Conservation (phyloP, 2,329 filamentous ascomycete species). For the Aspergillus ochraceoroseus region DNA sequence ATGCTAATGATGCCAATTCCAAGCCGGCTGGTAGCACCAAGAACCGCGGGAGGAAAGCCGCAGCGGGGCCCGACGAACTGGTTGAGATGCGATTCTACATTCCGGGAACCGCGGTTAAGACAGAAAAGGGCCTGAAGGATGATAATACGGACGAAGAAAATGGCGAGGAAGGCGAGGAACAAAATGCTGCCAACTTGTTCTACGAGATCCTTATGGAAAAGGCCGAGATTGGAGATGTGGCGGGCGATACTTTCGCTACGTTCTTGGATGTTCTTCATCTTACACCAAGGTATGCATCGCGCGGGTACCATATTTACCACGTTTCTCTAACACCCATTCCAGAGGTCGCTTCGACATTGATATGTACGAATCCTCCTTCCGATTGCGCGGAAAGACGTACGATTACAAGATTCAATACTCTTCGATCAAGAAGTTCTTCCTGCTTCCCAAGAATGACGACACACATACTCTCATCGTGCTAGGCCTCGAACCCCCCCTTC, state of each 20-base stretch:
- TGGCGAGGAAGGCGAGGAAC: constrained; percentile 70
- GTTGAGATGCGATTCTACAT: constrained; percentile 99
- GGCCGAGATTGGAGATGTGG: constrained; percentile 97
- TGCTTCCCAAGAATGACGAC: constrained; percentile 97
- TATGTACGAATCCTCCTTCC: constrained; percentile 98
- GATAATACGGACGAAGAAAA: constrained; percentile 55
- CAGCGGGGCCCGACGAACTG: constrained; percentile 82
- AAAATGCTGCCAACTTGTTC: constrained; percentile 94
- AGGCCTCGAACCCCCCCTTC: constrained; percentile 86
- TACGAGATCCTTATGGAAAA: constrained; percentile 98
- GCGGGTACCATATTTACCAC: constrained; percentile 10
- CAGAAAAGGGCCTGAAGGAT: constrained; percentile 61
- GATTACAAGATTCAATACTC: constrained; percentile 99
- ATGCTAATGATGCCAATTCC: constrained; percentile 69
- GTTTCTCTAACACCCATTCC: constrained; percentile 23
- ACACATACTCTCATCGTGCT: constrained; percentile 92
- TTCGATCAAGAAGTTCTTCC: constrained; percentile 96
- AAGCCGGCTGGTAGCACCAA: constrained; percentile 65
- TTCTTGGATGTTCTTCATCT: constrained; percentile 96
- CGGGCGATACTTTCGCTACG: constrained; percentile 96
- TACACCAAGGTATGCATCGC: constrained; percentile 67
- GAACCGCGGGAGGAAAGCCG: constrained; percentile 79
- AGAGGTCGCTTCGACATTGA: constrained; percentile 99
- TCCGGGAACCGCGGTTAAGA: constrained; percentile 74
- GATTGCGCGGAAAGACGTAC: constrained; percentile 96